Evolutionary conservation across 768 basidiomycete genomes (phyloP).

Genomic region (Tricholoma terreum): DNA sequence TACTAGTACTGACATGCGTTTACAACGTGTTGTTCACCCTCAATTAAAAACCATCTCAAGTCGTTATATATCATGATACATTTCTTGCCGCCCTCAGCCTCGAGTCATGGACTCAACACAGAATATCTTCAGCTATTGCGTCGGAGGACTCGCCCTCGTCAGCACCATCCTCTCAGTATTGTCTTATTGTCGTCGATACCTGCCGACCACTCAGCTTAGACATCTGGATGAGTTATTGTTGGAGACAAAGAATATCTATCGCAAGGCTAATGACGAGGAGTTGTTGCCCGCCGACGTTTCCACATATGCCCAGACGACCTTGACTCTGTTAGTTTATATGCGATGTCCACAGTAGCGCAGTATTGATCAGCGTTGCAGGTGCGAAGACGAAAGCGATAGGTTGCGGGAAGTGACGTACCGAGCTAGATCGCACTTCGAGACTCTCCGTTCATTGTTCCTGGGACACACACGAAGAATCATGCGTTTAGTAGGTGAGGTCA

Average conservation of each 20-base stretch:
- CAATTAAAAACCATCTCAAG: no score
- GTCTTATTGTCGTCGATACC: neutral
- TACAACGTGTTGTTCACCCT: no score
- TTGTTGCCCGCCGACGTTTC: neutral
- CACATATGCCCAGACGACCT: neutral
- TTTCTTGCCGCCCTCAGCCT: no score
- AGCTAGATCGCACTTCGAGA: neutral
- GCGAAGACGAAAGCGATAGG: neutral
- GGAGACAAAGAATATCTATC: conserved; percentile 1
- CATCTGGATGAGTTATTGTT: conserved; percentile 1
- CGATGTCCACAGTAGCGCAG: neutral
- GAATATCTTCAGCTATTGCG: conserved; percentile 8
- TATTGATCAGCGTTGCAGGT: neutral
- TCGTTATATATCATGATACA: no score
- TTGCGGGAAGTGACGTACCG: neutral
- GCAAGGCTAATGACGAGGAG: neutral
- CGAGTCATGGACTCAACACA: neutral
- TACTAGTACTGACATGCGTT: no score
- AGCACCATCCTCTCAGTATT: neutral
- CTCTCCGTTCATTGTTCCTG: neutral
- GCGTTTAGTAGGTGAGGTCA: neutral
- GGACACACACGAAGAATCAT: neutral
- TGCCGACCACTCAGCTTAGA: conserved; percentile 3
- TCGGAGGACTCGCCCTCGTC: conserved; percentile 7
- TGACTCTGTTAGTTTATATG: neutral